Percentiles rank a stretch among this genome's conserved stretches.
phyloP scores from a whole-genome alignment of 352 stramenopile genomes.

The Pythium sukuiense region DNA sequence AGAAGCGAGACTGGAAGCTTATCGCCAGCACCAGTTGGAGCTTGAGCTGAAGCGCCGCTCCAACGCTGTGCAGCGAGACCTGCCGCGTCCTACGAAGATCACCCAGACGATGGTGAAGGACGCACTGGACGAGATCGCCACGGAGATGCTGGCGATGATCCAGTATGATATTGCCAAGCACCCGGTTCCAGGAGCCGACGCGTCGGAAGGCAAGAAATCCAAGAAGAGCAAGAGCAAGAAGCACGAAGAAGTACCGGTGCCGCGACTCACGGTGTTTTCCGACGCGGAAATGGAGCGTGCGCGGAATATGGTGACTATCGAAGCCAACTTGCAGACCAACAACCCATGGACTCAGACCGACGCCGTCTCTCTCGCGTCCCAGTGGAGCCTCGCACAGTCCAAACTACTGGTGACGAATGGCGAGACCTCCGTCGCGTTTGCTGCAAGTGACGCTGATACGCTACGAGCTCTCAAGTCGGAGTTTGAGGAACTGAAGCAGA shows the following conservation, averaged over 20 bases:
- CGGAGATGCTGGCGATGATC: conserved; percentile 70
- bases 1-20: conserved; percentile 50
- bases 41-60: conserved; percentile 65
- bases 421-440: conserved; percentile 39
- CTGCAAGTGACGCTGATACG: conserved; percentile 39
- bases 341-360: conserved; percentile 45
- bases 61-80: conserved; percentile 56
- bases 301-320: conserved; percentile 77
- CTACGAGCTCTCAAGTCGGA: conserved; percentile 52
- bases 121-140: conserved; percentile 37
- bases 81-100: conserved; percentile 72
- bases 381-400: conserved; percentile 46
- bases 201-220: conserved; percentile 44
- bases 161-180: conserved; percentile 63
- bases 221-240: conserved; percentile 65
- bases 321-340: conserved; percentile 48
- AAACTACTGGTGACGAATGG: conserved; percentile 36
- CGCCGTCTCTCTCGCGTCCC: conserved; percentile 17
- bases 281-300: conserved; percentile 68
- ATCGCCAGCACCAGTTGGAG: conserved; percentile 46
- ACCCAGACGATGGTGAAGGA: conserved; percentile 53
- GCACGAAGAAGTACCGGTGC: conserved; percentile 42
- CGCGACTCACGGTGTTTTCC: conserved; percentile 43
- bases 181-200: conserved; percentile 31
- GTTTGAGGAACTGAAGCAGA: conserved; percentile 69